A percentile compares a stretch with the other conserved stretches of the same genome.
These are phyloP conservation scores for Graphilbum sp. DNA, from an alignment of 2,329 filamentous ascomycete genomes.

Conservation along the genomic window DNA sequence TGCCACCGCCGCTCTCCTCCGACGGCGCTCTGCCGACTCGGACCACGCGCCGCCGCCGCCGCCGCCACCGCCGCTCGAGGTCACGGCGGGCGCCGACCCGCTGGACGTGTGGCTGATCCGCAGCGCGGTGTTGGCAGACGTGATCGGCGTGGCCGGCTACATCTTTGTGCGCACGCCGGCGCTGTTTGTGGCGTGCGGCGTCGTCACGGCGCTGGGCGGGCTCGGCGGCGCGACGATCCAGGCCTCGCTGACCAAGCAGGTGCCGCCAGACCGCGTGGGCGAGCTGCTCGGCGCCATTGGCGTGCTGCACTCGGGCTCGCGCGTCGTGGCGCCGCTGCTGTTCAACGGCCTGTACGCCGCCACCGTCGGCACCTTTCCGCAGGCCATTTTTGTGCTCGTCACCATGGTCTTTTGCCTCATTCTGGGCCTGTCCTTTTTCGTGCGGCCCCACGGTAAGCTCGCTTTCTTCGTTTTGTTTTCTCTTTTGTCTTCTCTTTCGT, in stretches of 20 bases:
- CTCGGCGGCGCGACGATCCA: conserved; percentile 76
- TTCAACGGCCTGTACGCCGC: conserved; percentile 77
- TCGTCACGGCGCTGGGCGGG: conserved; percentile 62
- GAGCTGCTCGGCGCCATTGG: conserved; percentile 81
- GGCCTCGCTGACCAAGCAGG: conserved; percentile 75
- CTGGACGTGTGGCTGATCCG: conserved; percentile 69
- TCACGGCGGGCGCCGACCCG: conserved; percentile 53
- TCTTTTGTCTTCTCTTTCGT: not conserved
- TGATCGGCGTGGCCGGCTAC: conserved; percentile 62
- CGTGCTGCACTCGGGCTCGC: conserved; percentile 64
- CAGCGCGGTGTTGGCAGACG: conserved; percentile 57
- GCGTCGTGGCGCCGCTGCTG: conserved; percentile 62
- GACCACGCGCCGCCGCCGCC: not conserved
- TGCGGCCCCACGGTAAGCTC: conserved; percentile 60
- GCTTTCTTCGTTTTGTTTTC: not conserved
- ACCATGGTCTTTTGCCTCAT: conserved; percentile 48
- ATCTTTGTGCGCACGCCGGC: conserved; percentile 42
- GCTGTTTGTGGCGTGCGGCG: conserved; percentile 55
- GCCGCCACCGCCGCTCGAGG: conserved; percentile 20
- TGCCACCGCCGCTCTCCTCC: conserved; percentile 9
- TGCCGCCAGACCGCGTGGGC: conserved; percentile 66
- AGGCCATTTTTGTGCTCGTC: conserved; percentile 70
- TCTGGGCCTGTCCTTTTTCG: conserved; percentile 50
- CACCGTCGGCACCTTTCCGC: conserved; percentile 63
- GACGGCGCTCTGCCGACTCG: no score